These are phyloP conservation scores for Spergularia bocconei DNA, from an alignment of 148 eudicot genomes.

Conservation along the genomic window DNA sequence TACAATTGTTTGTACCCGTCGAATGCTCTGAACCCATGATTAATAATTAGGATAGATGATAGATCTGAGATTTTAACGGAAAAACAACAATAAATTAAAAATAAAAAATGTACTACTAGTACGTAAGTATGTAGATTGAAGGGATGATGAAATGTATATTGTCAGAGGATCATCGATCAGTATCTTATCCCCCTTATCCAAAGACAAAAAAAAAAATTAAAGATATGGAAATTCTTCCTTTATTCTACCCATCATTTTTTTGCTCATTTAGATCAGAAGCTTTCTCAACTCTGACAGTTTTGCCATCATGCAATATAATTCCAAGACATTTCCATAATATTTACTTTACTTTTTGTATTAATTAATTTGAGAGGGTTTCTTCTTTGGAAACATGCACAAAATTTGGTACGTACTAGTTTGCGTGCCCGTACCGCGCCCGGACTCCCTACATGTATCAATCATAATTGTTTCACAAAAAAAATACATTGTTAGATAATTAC, in stretches of 20 bases:
- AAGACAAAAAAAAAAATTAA: slow-evolving; percentile 5
- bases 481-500: too few species aligned
- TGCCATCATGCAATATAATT: background rate
- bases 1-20: too few species aligned
- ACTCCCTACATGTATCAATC: too few species aligned
- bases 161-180: slow-evolving; percentile 29
- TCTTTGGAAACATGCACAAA: slow-evolving; percentile 22
- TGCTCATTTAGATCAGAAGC: background rate
- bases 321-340: slow-evolving; percentile 2
- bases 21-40: slow-evolving; percentile 11
- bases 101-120: background rate
- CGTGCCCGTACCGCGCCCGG: too few species aligned
- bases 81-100: background rate
- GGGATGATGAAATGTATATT: slow-evolving; percentile 18
- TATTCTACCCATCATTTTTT: background rate
- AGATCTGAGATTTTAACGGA: background rate
- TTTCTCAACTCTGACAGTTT: background rate
- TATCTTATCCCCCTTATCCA: slow-evolving; percentile 35
- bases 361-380: slow-evolving; percentile 16
- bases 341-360: background rate
- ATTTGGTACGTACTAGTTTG: background rate
- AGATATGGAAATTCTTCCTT: background rate
- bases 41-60: slow-evolving; percentile 13
- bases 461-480: too few species aligned
- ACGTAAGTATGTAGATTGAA: slow-evolving; percentile 14